phyloP scores from a whole-genome alignment of 2,329 filamentous ascomycete genomes.

The Fusarium robinianum region DNA sequence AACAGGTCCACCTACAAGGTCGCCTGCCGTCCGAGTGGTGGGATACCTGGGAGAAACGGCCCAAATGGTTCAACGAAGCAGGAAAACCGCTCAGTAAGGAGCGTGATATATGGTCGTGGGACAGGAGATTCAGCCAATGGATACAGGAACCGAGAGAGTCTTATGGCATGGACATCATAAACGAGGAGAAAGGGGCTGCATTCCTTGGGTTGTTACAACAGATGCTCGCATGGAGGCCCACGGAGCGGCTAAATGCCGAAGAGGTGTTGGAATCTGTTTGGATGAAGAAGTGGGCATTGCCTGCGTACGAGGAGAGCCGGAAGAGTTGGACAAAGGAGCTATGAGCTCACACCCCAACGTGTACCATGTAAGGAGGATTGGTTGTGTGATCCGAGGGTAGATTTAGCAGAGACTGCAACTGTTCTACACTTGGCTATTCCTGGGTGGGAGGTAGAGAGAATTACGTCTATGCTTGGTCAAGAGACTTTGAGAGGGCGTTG shows the following conservation, averaged over 20 bases:
- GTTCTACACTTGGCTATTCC: too few relatives aligned
- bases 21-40: slow-evolving; percentile 29
- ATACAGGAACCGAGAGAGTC: slow-evolving; percentile 13
- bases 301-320: slow-evolving; percentile 2
- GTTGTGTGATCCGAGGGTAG: too few relatives aligned
- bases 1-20: slow-evolving; percentile 29
- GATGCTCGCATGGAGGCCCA: slow-evolving; percentile 20
- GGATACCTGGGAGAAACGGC: slow-evolving; percentile 25
- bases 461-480: too few relatives aligned
- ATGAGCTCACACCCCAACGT: too few relatives aligned
- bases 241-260: slow-evolving; percentile 6
- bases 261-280: slow-evolving; percentile 16
- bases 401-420: too few relatives aligned
- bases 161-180: slow-evolving; percentile 2
- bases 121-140: slow-evolving; percentile 12
- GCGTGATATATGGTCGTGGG: slow-evolving; percentile 10
- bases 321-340: too few relatives aligned
- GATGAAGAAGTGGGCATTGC: slow-evolving; percentile 26
- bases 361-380: too few relatives aligned
- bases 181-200: slow-evolving; percentile 1
- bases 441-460: too few relatives aligned
- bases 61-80: slow-evolving; percentile 26
- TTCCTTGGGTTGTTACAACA: slow-evolving; percentile 9
- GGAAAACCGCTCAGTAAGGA: slow-evolving; percentile 14
- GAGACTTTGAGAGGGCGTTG: too few relatives aligned